These are phyloP conservation scores for Hydrangea macrophylla DNA, from an alignment of 148 eudicot genomes.

Conservation along the genomic window DNA sequence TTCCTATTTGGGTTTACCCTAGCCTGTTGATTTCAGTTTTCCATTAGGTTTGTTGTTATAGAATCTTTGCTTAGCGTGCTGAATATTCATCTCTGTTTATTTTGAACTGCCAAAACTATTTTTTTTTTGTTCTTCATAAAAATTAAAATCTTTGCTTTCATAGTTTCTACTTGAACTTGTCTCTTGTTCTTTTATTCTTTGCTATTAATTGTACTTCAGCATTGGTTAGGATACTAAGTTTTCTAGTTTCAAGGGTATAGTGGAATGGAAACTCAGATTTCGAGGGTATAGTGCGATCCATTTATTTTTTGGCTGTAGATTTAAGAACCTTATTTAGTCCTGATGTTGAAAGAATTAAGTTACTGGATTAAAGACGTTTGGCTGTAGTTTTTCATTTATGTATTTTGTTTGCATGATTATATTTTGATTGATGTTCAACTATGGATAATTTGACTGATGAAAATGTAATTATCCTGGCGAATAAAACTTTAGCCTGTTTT, in stretches of 20 bases:
- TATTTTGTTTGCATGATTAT: neutral
- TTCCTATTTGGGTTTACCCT: neutral
- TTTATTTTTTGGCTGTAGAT: no score
- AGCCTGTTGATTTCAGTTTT: neutral
- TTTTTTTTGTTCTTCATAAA: no score
- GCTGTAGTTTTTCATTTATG: neutral
- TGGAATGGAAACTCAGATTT: neutral
- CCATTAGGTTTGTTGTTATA: neutral
- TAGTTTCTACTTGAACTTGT: neutral
- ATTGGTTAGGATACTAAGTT: neutral
- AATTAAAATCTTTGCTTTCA: no score
- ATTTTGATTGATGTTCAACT: neutral
- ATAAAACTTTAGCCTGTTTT: neutral
- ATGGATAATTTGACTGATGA: no score
- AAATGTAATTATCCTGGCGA: neutral
- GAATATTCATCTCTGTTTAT: neutral
- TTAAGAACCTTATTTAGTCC: neutral
- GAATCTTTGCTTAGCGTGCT: neutral
- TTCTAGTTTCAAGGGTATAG: neutral
- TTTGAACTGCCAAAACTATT: neutral
- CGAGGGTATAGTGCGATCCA: no score
- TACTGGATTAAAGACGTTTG: neutral
- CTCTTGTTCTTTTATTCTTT: neutral
- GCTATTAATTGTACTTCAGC: neutral
- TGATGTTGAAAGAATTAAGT: neutral